Conservation (phyloP, 1,284 basidiomycete species). For the Trichosporon sp. region DNA sequence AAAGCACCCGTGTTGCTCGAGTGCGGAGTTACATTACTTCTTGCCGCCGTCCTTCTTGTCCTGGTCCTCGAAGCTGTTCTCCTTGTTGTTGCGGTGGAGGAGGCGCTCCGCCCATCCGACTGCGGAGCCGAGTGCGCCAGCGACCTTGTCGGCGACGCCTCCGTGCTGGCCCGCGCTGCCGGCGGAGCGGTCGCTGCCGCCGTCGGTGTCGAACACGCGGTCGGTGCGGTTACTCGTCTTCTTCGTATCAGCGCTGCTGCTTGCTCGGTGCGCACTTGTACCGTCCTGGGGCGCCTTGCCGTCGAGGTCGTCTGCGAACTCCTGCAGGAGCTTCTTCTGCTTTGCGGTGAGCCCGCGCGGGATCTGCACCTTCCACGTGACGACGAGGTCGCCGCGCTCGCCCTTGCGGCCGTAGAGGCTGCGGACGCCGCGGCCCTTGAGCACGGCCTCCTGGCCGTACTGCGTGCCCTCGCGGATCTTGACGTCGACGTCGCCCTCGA, state of each 20-base stretch:
- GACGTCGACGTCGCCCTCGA: slow-evolving; percentile 94
- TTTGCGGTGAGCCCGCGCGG: slow-evolving; percentile 79
- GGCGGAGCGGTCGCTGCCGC: slow-evolving; percentile 6
- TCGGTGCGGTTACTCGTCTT: background rate
- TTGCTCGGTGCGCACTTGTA: background rate
- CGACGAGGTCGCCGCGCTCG: slow-evolving; percentile 74
- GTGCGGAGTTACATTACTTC: background rate
- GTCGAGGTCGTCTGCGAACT: slow-evolving; percentile 89
- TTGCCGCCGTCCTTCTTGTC: slow-evolving; percentile 8
- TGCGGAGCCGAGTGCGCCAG: slow-evolving; percentile 36
- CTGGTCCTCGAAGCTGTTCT: slow-evolving; percentile 9
- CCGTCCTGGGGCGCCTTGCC: slow-evolving; percentile 47
- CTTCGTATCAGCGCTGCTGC: background rate
- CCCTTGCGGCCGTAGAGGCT: slow-evolving; percentile 60
- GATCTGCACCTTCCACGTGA: slow-evolving; percentile 81
- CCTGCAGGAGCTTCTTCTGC: slow-evolving; percentile 81
- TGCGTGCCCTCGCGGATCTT: slow-evolving; percentile 90
- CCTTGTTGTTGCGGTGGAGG: slow-evolving; percentile 24
- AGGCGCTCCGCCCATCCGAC: slow-evolving; percentile 39
- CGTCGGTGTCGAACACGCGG: slow-evolving; percentile 12
- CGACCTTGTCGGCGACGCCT: slow-evolving; percentile 30
- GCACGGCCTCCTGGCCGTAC: slow-evolving; percentile 92
- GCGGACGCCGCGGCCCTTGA: slow-evolving; percentile 82
- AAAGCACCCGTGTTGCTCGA: no score
- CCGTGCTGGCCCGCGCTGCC: slow-evolving; percentile 5